A percentile compares a stretch with the other conserved stretches of the same genome.
Evolutionary conservation across 75 land plant species (phyloP).

Genomic region (Sequoiadendron giganteum): DNA sequence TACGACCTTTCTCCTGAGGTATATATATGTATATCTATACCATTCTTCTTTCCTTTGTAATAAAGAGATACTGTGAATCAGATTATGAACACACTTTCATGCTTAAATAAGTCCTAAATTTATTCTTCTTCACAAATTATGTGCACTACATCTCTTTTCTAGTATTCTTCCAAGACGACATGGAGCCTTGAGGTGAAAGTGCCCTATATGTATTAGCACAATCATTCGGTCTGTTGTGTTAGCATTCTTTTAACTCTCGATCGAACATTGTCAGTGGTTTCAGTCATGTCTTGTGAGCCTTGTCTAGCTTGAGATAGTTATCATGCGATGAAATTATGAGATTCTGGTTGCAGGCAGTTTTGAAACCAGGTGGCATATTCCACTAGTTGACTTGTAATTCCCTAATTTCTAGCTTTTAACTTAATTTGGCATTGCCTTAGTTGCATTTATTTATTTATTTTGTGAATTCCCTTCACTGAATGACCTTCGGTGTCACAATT

Average conservation of each 20-base stretch:
- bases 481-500: background rate
- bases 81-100: background rate
- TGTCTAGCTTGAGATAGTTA: background rate
- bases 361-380: background rate
- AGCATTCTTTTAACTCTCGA: no score
- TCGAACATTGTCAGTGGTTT: no score
- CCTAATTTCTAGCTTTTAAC: background rate
- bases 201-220: background rate
- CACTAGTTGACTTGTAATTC: background rate
- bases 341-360: background rate
- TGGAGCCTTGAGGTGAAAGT: background rate
- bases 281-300: no score
- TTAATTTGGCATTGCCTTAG: background rate
- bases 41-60: background rate
- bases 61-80: no score
- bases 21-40: conserved; percentile 2
- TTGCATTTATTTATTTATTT: no score
- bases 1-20: conserved; percentile 94
- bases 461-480: no score
- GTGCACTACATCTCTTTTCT: background rate
- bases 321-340: background rate
- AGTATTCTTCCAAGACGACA: no score
- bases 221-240: background rate
- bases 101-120: background rate
- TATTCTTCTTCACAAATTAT: background rate